These are phyloP conservation scores for Mucor ambiguus DNA, from an alignment of 371 early-diverging fungal species.

Conservation along the genomic window DNA sequence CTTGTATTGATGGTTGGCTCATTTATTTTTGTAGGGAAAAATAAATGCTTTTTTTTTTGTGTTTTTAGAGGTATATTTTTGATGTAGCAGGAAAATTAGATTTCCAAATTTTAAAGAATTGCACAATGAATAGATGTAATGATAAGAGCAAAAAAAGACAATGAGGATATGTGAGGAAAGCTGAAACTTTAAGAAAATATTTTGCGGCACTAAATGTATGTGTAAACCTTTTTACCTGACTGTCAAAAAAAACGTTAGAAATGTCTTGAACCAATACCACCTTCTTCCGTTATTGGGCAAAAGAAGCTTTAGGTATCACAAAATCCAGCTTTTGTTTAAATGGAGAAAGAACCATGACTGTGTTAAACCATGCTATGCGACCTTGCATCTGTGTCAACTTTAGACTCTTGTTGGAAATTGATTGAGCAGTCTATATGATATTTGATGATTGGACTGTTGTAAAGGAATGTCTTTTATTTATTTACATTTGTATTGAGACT, in stretches of 20 bases:
- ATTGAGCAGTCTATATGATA: too few relatives aligned
- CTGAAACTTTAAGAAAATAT: slow-evolving; percentile 5
- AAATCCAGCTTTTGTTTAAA: not conserved
- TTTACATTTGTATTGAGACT: too few relatives aligned
- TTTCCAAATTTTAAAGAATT: not conserved
- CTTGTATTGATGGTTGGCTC: not conserved
- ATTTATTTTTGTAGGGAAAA: not conserved
- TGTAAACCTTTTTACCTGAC: not conserved
- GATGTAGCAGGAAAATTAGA: not conserved
- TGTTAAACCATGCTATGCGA: not conserved
- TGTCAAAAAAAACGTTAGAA: not conserved
- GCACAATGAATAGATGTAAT: not conserved
- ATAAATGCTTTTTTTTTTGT: not conserved
- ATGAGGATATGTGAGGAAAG: not conserved
- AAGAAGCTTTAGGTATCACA: not conserved
- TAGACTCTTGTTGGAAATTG: too few relatives aligned
- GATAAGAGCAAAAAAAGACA: not conserved
- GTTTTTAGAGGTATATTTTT: not conserved
- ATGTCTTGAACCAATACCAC: not conserved
- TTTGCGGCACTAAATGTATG: slow-evolving; percentile 4
- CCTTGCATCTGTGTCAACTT: too few relatives aligned
- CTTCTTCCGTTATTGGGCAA: not conserved
- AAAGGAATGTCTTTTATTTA: too few relatives aligned
- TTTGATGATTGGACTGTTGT: too few relatives aligned
- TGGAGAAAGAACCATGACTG: not conserved